Evolutionary conservation across 306 rosid species (phyloP).

Genomic region (Alnus rubra): DNA sequence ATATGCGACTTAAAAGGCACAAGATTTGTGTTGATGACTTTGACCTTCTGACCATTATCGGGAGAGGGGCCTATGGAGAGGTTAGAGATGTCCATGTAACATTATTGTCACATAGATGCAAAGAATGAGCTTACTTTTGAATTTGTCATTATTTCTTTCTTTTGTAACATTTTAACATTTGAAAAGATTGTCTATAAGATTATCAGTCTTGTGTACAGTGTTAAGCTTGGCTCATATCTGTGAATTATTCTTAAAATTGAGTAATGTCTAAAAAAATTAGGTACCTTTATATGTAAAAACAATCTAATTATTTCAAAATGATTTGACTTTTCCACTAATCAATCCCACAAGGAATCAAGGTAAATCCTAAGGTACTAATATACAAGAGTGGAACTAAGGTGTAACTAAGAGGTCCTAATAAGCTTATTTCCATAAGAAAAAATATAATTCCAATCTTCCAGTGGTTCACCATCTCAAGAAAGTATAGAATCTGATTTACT

Average conservation of each 20-base stretch:
- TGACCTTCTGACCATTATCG: conserved; percentile 81
- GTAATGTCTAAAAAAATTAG: not conserved
- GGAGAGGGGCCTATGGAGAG: conserved; percentile 99
- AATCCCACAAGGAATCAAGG: not conserved
- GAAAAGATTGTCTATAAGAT: not conserved
- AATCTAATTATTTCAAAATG: not conserved
- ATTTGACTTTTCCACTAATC: not conserved
- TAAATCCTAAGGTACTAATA: not conserved
- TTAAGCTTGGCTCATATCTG: not conserved
- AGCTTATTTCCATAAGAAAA: not conserved
- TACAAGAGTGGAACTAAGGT: not conserved
- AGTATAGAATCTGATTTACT: not conserved
- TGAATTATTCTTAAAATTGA: not conserved
- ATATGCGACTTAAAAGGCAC: conserved; percentile 79
- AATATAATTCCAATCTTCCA: not conserved
- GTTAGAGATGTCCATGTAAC: conserved; percentile 43
- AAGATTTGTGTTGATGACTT: conserved; percentile 90
- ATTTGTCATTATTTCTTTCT: not conserved
- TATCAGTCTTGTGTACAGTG: not conserved
- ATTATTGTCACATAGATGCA: not conserved
- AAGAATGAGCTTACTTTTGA: not conserved
- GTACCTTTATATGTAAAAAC: not conserved
- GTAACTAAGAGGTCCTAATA: not conserved
- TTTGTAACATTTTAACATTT: conserved; percentile 1
- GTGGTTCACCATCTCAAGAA: not conserved